phyloP scores from a whole-genome alignment of 192 early-diverging fungal species.

The Gamsiella multidivaricata region DNA sequence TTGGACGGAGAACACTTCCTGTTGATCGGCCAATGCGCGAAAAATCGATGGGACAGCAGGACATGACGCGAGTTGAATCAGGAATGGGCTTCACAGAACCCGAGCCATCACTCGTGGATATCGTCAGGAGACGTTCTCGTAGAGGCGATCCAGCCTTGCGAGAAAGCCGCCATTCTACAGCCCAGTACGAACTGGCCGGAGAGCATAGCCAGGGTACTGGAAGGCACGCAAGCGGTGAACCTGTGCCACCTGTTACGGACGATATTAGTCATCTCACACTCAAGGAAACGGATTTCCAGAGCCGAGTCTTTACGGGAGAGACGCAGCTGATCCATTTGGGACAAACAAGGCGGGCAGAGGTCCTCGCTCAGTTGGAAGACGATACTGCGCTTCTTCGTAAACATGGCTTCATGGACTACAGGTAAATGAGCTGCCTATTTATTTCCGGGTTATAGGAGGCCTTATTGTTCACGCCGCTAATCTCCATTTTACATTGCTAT shows the following conservation, averaged over 20 bases:
- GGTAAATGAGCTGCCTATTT: constrained; percentile 5
- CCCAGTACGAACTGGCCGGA: background rate
- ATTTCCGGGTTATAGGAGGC: background rate
- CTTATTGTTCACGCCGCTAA: background rate
- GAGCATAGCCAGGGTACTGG: constrained; percentile 1
- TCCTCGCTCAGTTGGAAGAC: constrained; percentile 38
- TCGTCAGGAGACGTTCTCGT: background rate
- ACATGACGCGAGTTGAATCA: background rate
- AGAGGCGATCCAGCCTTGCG: background rate
- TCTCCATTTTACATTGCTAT: background rate
- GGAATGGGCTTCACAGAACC: background rate
- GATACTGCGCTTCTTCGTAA: constrained; percentile 42
- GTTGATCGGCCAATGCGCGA: background rate
- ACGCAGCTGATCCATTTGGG: constrained; percentile 42
- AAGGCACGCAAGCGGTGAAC: too few species aligned
- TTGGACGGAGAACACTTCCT: constrained; percentile 35
- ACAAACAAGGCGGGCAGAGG: constrained; percentile 6
- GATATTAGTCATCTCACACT: constrained; percentile 41
- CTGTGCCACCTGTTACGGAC: background rate
- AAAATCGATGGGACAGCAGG: background rate
- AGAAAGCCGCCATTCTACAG: background rate
- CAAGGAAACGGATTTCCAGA: constrained; percentile 51
- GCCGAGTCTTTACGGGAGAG: constrained; percentile 28
- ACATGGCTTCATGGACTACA: constrained; percentile 52
- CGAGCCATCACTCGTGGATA: background rate